Conservation (phyloP, 1,284 basidiomycete genomes). For the Amylostereum areolatum region DNA sequence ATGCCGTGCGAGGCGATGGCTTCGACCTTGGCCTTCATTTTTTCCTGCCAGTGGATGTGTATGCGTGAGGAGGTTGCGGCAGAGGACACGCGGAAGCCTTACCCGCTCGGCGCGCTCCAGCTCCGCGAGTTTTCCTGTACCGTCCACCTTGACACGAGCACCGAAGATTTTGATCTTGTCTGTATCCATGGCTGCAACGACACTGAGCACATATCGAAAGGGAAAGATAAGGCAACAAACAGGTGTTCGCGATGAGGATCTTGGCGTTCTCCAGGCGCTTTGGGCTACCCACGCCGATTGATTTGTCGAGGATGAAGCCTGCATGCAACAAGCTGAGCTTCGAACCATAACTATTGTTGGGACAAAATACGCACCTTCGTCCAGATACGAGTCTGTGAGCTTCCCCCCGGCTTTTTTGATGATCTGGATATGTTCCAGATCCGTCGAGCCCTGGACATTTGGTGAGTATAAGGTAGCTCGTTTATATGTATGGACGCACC, state of each 20-base stretch:
- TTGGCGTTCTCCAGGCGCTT: conserved; percentile 94
- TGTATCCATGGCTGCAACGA: conserved; percentile 87
- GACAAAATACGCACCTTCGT: conserved; percentile 63
- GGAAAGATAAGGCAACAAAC: conserved; percentile 37
- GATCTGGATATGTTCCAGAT: conserved; percentile 98
- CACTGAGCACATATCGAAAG: conserved; percentile 1
- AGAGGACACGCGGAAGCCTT: conserved; percentile 11
- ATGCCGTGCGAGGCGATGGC: conserved; percentile 93
- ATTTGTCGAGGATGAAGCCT: conserved; percentile 98
- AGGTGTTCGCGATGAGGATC: conserved; percentile 97
- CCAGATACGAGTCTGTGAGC: conserved; percentile 96
- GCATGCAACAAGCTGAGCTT: not conserved
- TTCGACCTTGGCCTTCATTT: conserved; percentile 99
- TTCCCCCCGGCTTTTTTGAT: conserved; percentile 99
- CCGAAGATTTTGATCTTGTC: conserved; percentile 99
- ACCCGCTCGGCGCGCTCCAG: conserved; percentile 93
- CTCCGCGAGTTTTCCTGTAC: conserved; percentile 95
- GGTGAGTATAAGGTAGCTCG: not conserved
- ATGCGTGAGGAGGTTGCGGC: not conserved
- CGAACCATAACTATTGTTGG: not conserved
- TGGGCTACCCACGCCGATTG: conserved; percentile 91
- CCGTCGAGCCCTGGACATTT: conserved; percentile 73
- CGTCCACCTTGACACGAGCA: conserved; percentile 91
- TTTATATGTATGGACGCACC: conserved; percentile 30
- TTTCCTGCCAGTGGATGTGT: conserved; percentile 59